Evolutionary conservation across 768 basidiomycete genomes (phyloP).

Genomic region (Leccinum obscurum): DNA sequence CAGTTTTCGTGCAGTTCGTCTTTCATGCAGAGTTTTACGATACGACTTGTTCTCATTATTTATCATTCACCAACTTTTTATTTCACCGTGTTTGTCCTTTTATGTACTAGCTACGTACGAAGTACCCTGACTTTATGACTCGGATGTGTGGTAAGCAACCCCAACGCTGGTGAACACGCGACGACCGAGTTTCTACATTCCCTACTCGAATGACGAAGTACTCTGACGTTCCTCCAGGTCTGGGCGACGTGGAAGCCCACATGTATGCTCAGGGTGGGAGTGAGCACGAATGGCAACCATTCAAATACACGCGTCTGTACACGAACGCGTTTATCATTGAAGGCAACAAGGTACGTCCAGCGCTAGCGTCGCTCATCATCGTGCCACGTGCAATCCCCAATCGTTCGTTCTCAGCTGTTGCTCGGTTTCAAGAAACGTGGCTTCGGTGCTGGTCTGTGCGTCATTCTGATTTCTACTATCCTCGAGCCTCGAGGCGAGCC

Average conservation of each 20-base stretch:
- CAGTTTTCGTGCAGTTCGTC: no score
- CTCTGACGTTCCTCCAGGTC: conserved; percentile 43
- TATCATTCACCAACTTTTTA: background rate
- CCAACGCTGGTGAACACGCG: background rate
- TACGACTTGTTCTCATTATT: background rate
- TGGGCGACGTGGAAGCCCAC: conserved; percentile 26
- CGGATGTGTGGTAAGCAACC: background rate
- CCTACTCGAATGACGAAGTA: conserved; percentile 12
- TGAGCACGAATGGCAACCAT: conserved; percentile 47
- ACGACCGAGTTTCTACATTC: background rate
- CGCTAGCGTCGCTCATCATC: background rate
- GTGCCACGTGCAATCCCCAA: background rate
- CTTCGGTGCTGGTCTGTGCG: conserved; percentile 64
- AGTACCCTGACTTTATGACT: background rate
- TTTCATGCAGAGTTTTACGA: background rate
- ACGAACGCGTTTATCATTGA: conserved; percentile 72
- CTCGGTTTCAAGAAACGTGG: conserved; percentile 82
- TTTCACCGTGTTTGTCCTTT: background rate
- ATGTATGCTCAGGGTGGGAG: conserved; percentile 41
- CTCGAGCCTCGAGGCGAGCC: background rate
- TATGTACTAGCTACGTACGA: conserved; percentile 13
- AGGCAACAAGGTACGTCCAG: conserved; percentile 42
- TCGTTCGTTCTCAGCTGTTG: conserved; percentile 58
- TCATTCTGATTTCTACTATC: background rate
- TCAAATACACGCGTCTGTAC: conserved; percentile 46